A percentile compares a stretch with the other conserved stretches of the same genome.
These are phyloP conservation scores for Penicillium longicatenatum DNA, from an alignment of 495 filamentous ascomycete species.

Conservation along the genomic window DNA sequence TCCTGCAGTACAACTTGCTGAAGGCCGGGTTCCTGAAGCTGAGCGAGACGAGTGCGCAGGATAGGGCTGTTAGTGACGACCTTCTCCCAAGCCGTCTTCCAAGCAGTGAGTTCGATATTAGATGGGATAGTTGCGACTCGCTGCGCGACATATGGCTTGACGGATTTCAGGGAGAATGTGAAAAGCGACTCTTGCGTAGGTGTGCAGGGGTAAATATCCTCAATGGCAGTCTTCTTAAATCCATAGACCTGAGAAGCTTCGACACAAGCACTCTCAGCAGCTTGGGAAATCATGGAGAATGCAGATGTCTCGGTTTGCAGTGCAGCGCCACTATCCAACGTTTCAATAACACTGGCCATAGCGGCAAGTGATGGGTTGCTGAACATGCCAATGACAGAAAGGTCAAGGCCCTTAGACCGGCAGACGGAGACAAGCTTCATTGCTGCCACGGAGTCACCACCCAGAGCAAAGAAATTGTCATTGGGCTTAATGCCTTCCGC, in stretches of 20 bases:
- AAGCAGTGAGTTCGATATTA: constrained; percentile 33
- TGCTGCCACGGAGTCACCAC: constrained; percentile 64
- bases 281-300: constrained; percentile 40
- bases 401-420: constrained; percentile 32
- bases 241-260: constrained; percentile 37
- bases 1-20: constrained; percentile 60
- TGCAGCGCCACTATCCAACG: constrained; percentile 9
- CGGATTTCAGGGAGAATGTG: constrained; percentile 58
- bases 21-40: constrained; percentile 52
- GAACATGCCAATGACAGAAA: constrained; percentile 47
- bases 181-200: constrained; percentile 66
- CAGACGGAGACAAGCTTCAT: constrained; percentile 52
- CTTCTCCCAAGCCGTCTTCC: constrained; percentile 53
- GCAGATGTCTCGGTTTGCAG: constrained; percentile 19
- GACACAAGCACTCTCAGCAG: constrained; percentile 27
- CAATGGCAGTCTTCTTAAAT: constrained; percentile 30
- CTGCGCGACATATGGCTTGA: constrained; percentile 60
- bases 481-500: constrained; percentile 32
- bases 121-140: constrained; percentile 45
- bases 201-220: constrained; percentile 63
- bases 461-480: constrained; percentile 60
- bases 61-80: constrained; percentile 51
- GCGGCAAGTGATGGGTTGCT: constrained; percentile 48
- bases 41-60: constrained; percentile 62
- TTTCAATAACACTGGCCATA: constrained; percentile 32